phyloP scores from a whole-genome alignment of 768 basidiomycete genomes.

The Tulasnella sp. region DNA sequence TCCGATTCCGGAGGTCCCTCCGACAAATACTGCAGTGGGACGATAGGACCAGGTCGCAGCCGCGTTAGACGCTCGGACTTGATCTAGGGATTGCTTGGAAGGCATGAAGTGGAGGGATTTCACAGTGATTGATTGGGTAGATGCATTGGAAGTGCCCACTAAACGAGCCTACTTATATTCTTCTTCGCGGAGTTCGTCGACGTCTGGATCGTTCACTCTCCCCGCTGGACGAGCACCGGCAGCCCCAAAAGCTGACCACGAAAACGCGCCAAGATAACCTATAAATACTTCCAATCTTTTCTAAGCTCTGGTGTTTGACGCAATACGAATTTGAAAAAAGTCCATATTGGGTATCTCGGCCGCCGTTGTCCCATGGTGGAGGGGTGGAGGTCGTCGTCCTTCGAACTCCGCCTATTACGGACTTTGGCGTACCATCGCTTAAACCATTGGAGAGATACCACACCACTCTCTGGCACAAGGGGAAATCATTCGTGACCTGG shows the following conservation, averaged over 20 bases:
- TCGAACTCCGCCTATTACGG: neutral
- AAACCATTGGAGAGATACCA: no score
- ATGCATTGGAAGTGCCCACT: neutral
- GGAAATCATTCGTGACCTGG: no score
- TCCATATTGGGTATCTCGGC: neutral
- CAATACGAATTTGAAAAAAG: neutral
- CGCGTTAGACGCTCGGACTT: slow-evolving; percentile 21
- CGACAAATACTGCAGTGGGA: slow-evolving; percentile 36
- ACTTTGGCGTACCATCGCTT: no score
- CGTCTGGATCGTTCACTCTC: neutral
- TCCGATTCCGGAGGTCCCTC: slow-evolving; percentile 36
- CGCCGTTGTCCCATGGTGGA: neutral
- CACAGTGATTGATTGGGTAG: no score
- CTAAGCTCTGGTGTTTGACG: slow-evolving; percentile 1
- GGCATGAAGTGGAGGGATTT: neutral
- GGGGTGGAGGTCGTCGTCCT: neutral
- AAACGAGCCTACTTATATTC: neutral
- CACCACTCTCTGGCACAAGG: no score
- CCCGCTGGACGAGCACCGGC: neutral
- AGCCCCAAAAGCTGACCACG: neutral
- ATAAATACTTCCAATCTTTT: neutral
- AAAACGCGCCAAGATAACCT: neutral
- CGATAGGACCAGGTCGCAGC: slow-evolving; percentile 27
- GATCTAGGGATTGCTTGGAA: slow-evolving; percentile 18
- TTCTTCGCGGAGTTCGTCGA: neutral